phyloP scores from a whole-genome alignment of 192 early-diverging fungal genomes.

The Nowakowskiella sp. region DNA sequence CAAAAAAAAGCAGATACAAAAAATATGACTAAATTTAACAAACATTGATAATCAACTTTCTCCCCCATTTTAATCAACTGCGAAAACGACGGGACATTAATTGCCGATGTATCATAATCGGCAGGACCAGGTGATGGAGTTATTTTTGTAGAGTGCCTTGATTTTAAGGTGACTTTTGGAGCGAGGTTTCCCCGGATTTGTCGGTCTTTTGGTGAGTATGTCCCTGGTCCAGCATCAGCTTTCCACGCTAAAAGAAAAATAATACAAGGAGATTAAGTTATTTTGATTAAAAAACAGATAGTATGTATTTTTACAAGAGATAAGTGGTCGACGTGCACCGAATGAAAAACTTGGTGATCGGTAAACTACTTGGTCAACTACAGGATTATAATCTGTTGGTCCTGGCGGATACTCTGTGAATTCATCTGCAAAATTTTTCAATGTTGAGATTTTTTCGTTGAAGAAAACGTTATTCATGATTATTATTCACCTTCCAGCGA shows the following conservation, averaged over 20 bases:
- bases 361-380: conserved; percentile 11
- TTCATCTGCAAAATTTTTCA: conserved; percentile 19
- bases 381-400: conserved; percentile 34
- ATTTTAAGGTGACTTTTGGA: conserved; percentile 40
- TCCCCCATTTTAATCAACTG: conserved; percentile 16
- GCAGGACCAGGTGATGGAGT: conserved; percentile 42
- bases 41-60: too few relatives aligned
- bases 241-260: too few relatives aligned
- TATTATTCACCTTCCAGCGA: conserved; percentile 9
- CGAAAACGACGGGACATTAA: conserved; percentile 12
- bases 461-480: not conserved
- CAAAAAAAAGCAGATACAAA: too few relatives aligned
- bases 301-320: conserved; percentile 7
- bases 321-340: conserved; percentile 12
- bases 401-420: conserved; percentile 18
- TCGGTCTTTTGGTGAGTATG: conserved; percentile 40
- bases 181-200: conserved; percentile 40
- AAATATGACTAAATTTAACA: too few relatives aligned
- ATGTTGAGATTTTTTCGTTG: conserved; percentile 1
- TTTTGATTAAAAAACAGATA: conserved; percentile 9
- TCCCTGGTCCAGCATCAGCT: conserved; percentile 33
- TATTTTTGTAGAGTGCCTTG: conserved; percentile 13
- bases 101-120: conserved; percentile 29
- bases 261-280: too few relatives aligned
- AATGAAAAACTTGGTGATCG: conserved; percentile 27